These are phyloP conservation scores for Aureobasidium sp. DNA, from an alignment of 2,329 filamentous ascomycete genomes.

Conservation along the genomic window DNA sequence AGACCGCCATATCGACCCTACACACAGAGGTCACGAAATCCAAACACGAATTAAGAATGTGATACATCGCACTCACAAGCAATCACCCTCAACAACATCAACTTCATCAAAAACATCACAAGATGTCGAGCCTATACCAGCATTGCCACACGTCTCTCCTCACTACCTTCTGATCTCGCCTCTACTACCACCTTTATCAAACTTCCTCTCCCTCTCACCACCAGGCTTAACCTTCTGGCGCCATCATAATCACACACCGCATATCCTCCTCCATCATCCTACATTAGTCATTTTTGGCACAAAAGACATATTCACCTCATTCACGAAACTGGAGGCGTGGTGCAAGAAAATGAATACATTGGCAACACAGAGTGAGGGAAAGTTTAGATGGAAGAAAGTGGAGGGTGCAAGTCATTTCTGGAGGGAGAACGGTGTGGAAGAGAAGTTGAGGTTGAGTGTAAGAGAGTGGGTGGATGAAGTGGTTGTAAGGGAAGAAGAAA, in stretches of 20 bases:
- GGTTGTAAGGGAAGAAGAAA: not conserved
- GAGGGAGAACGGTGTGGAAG: slow-evolving; percentile 30
- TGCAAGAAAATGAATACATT: slow-evolving; percentile 37
- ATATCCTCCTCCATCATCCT: slow-evolving; percentile 42
- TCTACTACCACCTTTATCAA: slow-evolving; percentile 35
- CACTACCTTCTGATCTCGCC: slow-evolving; percentile 40
- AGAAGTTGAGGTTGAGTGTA: not conserved
- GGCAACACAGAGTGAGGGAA: slow-evolving; percentile 17
- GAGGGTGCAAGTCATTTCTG: slow-evolving; percentile 44
- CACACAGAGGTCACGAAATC: slow-evolving; percentile 18
- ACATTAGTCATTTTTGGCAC: slow-evolving; percentile 68
- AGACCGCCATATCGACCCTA: not conserved
- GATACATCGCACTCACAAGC: slow-evolving; percentile 18
- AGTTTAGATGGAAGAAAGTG: slow-evolving; percentile 37
- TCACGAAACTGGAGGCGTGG: slow-evolving; percentile 60
- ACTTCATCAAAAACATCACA: not conserved
- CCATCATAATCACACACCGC: not conserved
- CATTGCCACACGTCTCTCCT: slow-evolving; percentile 14
- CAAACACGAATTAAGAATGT: slow-evolving; percentile 24
- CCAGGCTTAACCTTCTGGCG: slow-evolving; percentile 18
- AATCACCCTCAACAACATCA: not conserved
- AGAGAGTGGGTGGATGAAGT: not conserved
- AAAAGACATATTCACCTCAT: slow-evolving; percentile 63
- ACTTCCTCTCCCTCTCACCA: slow-evolving; percentile 22
- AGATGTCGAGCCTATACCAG: slow-evolving; percentile 11